Base-by-base conservation (phyloP, 148 eudicot genomes). In the Nyssa sinensis region DNA sequence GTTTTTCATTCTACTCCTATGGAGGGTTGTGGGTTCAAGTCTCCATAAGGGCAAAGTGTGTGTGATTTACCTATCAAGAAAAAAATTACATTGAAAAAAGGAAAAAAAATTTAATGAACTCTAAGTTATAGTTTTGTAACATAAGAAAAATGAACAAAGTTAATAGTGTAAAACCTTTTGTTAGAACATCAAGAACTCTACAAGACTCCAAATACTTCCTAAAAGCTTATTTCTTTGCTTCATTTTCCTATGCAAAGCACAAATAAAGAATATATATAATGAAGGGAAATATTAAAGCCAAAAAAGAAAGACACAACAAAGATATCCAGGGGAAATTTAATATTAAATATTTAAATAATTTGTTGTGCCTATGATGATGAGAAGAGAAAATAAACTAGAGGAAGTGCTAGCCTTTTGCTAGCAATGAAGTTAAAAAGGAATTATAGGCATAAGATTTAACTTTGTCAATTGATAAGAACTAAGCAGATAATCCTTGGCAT, bases 221-320 rank as follows among this genome's bases (percentile, higher is more conserved):
- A 83, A 90, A 94, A 75, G 96, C 97, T 90, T 94, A 97, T 80
- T 92, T 94, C 84, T 94, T 94, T 13, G 92, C 88, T 86, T 92
- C 98, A 84, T 86, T 94, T 75, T 92, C 98, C 98, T 94, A 83
- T 75, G 70, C n/a, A 81, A 57, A 73, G 7, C 68, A 76, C 44
- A 29, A 29, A 33, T 7, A 72, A 60, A 17, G 11, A 35, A 57
- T 12, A 39, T 25, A 37, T 61, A 64, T n/a, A n/a, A n/a, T n/a
- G 58, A 19, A 41, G 4, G 51, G 59, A 28, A 12, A 57, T 70
- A 5, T 16, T 53, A 32, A 29, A 21, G 11, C 17, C 34, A 27
- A 23, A 27, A 27, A 32, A 60, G 19, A 39, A 10, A 60, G 34
- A 47, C 33, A 34, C 34, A 72, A 55, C 16, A 55, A 28, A 13